Evolutionary conservation across 805 yeast genomes (phyloP).

Genomic region (Nakazawaea molendinolei): DNA sequence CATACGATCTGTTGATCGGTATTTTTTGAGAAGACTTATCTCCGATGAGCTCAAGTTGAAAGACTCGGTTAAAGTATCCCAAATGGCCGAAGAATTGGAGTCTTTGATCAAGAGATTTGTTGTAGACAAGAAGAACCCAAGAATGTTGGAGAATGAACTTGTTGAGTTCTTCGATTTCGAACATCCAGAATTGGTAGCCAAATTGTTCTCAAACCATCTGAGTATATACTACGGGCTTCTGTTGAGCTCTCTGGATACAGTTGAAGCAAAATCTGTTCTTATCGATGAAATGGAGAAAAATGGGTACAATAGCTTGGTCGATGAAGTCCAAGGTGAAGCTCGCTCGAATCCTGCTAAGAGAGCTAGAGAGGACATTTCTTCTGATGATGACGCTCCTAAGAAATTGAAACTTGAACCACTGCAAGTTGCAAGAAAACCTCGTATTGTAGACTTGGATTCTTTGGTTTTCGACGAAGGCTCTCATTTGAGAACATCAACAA

Average conservation of each 20-base stretch:
- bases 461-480: constrained; percentile 68
- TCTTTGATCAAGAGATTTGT: constrained; percentile 29
- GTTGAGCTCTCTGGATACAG: constrained; percentile 18
- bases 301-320: constrained; percentile 34
- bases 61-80: constrained; percentile 31
- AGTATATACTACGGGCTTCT: constrained; percentile 23
- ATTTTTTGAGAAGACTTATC: constrained; percentile 50
- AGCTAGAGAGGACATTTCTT: constrained; percentile 11
- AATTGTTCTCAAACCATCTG: constrained; percentile 37
- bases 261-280: constrained; percentile 28
- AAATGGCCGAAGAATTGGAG: constrained; percentile 33
- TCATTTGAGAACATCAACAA: constrained; percentile 57
- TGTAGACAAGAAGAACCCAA: constrained; percentile 23
- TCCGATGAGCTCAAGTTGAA: constrained; percentile 23
- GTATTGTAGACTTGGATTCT: constrained; percentile 54
- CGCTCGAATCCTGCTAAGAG: too few relatives aligned
- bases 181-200: constrained; percentile 40
- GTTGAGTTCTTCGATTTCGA: constrained; percentile 46
- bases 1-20: constrained; percentile 24
- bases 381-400: constrained; percentile 11
- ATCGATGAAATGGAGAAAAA: constrained; percentile 36
- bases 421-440: constrained; percentile 31
- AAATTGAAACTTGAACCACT: constrained; percentile 3
- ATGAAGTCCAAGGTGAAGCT: too few relatives aligned
- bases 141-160: constrained; percentile 48